A percentile compares a stretch with the other conserved stretches of the same genome.
phyloP scores from a whole-genome alignment of 306 rosid species.

The Glycyrrhiza uralensis region DNA sequence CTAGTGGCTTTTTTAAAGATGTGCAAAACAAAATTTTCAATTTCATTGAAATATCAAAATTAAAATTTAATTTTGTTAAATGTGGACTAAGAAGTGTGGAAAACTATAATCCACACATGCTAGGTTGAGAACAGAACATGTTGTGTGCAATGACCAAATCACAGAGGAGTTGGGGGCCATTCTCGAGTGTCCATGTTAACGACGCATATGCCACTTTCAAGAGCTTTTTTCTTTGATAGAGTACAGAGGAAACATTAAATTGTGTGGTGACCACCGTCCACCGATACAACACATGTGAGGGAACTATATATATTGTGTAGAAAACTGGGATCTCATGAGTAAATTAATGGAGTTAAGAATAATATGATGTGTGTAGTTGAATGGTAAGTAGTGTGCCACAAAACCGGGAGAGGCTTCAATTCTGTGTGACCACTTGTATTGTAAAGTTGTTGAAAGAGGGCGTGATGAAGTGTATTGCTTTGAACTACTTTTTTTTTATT shows the following conservation, averaged over 20 bases:
- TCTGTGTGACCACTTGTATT: background rate
- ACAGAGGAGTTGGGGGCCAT: too few relatives aligned
- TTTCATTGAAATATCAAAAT: too few relatives aligned
- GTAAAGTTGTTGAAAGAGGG: constrained; percentile 19
- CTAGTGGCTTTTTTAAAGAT: too few relatives aligned
- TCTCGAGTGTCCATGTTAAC: too few relatives aligned
- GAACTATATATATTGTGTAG: background rate
- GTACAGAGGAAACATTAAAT: constrained; percentile 1
- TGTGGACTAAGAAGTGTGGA: too few relatives aligned
- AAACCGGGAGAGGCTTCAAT: background rate
- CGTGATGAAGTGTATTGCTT: constrained; percentile 25
- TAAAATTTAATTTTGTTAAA: too few relatives aligned
- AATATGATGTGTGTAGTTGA: background rate
- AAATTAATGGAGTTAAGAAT: background rate
- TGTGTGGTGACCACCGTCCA: background rate
- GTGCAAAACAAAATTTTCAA: too few relatives aligned
- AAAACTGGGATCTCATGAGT: background rate
- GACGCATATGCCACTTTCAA: too few relatives aligned
- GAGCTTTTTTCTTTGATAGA: background rate
- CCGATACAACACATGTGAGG: background rate
- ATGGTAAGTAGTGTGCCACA: background rate
- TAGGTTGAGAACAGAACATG: too few relatives aligned
- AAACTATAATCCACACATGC: too few relatives aligned
- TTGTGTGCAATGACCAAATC: too few relatives aligned
- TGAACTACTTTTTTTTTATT: background rate